Percentiles rank a stretch among this genome's conserved stretches.
phyloP scores from a whole-genome alignment of 805 yeast genomes.

The Candida dendrica region DNA sequence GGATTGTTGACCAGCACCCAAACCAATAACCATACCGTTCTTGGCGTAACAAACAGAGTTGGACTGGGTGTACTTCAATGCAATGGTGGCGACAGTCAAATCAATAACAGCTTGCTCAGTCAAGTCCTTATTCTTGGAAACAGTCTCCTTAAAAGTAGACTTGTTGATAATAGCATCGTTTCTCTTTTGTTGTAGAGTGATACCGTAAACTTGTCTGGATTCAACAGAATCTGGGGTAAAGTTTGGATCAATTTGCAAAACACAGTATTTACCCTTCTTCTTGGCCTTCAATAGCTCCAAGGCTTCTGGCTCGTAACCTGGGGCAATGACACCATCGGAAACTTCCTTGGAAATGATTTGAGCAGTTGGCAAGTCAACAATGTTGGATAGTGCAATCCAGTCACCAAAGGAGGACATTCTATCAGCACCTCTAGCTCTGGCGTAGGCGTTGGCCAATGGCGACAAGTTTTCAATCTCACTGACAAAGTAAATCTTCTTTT shows the following conservation, averaged over 20 bases:
- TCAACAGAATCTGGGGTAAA: constrained; percentile 76
- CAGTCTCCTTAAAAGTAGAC: constrained; percentile 85
- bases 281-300: constrained; percentile 80
- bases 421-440: constrained; percentile 99
- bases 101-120: constrained; percentile 91
- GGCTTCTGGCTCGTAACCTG: constrained; percentile 92
- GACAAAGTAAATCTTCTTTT: constrained; percentile 93
- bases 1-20: constrained; percentile 99
- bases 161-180: constrained; percentile 94
- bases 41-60: constrained; percentile 98
- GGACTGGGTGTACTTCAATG: constrained; percentile 95
- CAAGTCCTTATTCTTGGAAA: constrained; percentile 76
- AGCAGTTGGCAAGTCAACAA: constrained; percentile 94
- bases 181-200: constrained; percentile 92
- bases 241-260: constrained; percentile 93
- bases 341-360: constrained; percentile 96
- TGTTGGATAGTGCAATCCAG: constrained; percentile 93
- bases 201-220: constrained; percentile 94
- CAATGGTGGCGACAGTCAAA: constrained; percentile 94
- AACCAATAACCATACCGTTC: constrained; percentile 98
- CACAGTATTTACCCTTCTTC: constrained; percentile 96
- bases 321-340: constrained; percentile 97
- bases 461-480: constrained; percentile 90
- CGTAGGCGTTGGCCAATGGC: constrained; percentile 96
- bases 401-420: constrained; percentile 99